Base-by-base conservation (phyloP, 2,329 filamentous ascomycete species). In the Penicillium sp. region DNA sequence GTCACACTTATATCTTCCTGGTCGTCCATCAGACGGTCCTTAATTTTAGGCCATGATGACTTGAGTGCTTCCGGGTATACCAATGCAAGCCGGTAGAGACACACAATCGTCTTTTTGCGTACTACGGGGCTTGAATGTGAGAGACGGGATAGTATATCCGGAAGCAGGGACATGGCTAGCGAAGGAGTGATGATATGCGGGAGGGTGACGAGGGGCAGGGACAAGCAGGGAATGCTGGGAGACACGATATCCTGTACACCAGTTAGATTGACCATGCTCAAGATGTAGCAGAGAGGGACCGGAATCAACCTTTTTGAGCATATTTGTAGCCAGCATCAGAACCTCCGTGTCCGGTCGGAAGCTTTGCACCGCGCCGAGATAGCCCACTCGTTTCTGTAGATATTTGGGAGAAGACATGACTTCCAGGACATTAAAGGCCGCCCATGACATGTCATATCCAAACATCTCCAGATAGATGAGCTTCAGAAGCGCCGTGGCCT, bases 391-490 rank as follows among this genome's bases (percentile, higher is more conserved):
- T 74, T 98, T 98, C 72, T 96, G 92, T 59, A 90, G 81, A 70
- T 95, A 95, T 69, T 96, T 97, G 42, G 87, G 79, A 33, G 89
- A 95, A 32, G 91, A 95, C 93, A 98, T 98, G 73, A 98, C 93
- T 75, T 98, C 93, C 42, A 98, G 84, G 45, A 97, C 92, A 69
- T 98, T 89, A 74, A 98, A 98, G 10, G 91, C 91, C 3, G 93
- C 93, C 93, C 93, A 98, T 3, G 92, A 96, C 93, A 98, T 98
- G 72, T 97, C 93, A 69, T 97, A 88, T 12, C 93, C 93, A 61
- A 97, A 91, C 93, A 98, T 98, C 70, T 98, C 93, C 58, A 98
- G 82, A 70, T 98, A 98, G 46, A 96, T 86, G 62, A 98, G 81
- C 77, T 98, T 98, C 65, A 98, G 78, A 46, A 98, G 80, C 40